phyloP scores from a whole-genome alignment of 352 stramenopile genomes.

The Globisporangium perplexum region DNA sequence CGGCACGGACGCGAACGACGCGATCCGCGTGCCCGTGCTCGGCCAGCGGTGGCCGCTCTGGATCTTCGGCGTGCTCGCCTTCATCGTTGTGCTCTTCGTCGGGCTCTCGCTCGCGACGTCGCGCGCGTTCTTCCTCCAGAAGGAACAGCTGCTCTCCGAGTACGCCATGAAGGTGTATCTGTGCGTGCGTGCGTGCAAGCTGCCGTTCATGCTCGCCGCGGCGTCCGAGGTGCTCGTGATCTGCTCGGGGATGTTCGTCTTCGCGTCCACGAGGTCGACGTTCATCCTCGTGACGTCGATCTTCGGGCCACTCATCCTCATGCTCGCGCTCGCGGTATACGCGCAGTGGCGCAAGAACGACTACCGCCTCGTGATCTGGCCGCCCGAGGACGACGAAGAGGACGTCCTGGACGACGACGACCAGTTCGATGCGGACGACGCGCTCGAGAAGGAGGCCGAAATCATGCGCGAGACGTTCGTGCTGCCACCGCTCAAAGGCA shows the following conservation, averaged over 20 bases:
- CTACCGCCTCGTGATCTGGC: slow-evolving; percentile 79
- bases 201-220: slow-evolving; percentile 77
- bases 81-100: slow-evolving; percentile 78
- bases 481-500: slow-evolving; percentile 62
- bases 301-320: slow-evolving; percentile 71
- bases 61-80: slow-evolving; percentile 83
- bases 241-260: slow-evolving; percentile 78
- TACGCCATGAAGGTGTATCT: slow-evolving; percentile 76
- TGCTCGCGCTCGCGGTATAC: slow-evolving; percentile 69
- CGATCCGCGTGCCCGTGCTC: slow-evolving; percentile 42
- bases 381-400: slow-evolving; percentile 74
- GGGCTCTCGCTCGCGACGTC: slow-evolving; percentile 69
- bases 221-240: slow-evolving; percentile 78
- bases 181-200: slow-evolving; percentile 44
- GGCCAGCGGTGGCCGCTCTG: slow-evolving; percentile 74
- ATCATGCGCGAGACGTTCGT: slow-evolving; percentile 77
- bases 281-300: slow-evolving; percentile 78
- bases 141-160: slow-evolving; percentile 69
- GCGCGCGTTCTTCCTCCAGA: slow-evolving; percentile 75
- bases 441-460: slow-evolving; percentile 68
- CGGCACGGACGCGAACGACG: slow-evolving; percentile 38
- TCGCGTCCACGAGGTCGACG: slow-evolving; percentile 61
- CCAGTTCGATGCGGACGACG: slow-evolving; percentile 58
- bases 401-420: slow-evolving; percentile 76
- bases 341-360: slow-evolving; percentile 79